Base-by-base conservation (phyloP, 2,329 filamentous ascomycete genomes). In the Lachnellula arida region DNA sequence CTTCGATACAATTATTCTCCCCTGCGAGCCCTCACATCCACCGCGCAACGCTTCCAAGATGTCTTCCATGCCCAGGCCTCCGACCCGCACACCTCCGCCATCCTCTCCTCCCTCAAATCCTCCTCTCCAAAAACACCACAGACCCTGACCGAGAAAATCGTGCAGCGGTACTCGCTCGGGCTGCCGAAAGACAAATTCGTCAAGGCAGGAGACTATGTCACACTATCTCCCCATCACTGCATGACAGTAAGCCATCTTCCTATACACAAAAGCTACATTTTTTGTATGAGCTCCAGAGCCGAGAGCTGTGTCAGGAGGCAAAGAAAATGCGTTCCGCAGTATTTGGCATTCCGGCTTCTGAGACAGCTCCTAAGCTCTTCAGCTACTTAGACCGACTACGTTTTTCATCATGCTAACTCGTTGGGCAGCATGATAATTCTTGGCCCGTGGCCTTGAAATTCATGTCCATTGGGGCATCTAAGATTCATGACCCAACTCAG, bases 131-230 rank as follows among this genome's bases (percentile, higher is more conserved):
- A 52, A 39, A 51, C 66, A 60, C 63, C 89, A 0, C 91, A 96
- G 73, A 97, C 89, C 2, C 74, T 96, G 51, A 94, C 89, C 2
- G 92, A 97, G 72, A 96, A 96, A 78, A 96, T 97, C 57, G 86
- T 96, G 0, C 92, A 97, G 71, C 75, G 80, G 15, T 87, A 96
- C 72, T 81, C 90, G 0, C 79, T 91, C n/a, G 89, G 86, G 9
- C 80, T 96, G 1, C 74, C 88, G 1, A 72, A 82, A 11, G 89
- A 85, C 57, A 96, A 96, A 75, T 76, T 80, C 55, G 88, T 96
- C 66, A 81, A 80, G 65, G 78, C 81, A 4, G 91, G 92, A 67
- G 91, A 96, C 78, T 97, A 94, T 76, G 84, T 97, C 56, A 88
- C 82, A 0, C 78, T 96, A 11, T 75, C 78, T 23, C 89, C 89